Base-by-base conservation (phyloP, 257 asterid species). In the Verbena officinalis region DNA sequence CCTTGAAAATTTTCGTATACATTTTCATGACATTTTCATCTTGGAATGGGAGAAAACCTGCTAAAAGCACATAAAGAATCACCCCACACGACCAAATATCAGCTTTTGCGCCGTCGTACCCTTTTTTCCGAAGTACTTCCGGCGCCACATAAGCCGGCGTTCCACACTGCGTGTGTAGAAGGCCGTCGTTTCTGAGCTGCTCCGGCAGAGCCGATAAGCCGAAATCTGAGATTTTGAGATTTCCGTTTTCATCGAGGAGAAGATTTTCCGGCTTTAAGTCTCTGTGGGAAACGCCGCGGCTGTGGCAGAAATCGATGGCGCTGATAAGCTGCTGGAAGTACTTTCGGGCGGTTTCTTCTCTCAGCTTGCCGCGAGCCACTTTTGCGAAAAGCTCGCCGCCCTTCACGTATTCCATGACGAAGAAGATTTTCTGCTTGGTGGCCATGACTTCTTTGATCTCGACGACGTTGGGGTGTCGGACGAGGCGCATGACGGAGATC, bases 31-130 rank as follows among this genome's bases (percentile, higher is more conserved):
- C 20, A 60, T 90, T 90, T 14, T 79, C 94, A n/a, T 83, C 83
- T 53, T 75, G 86, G 27, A 90, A 90, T 1, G 97, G 97, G 34
- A 90, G 71, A 65, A 68, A 90, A 0, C 97, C 97, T 4, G 89
- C 94, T 3, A 90, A 72, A 3, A 90, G 71, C 20, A 77, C 97
- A 53, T 90, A 90, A 4, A 90, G 72, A 39, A 90, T 78, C 21
- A 90, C 94, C 7, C 97, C 97, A 64, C 97, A 90, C 0, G 97
- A 90, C 97, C 97, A 90, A n/a, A 90, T 78, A 68, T 90, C 97
- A 1, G 94, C 80, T 64, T 73, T 83, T 0, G 88, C 85, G 8
- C 97, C 97, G 62, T 85, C 95, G 46, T 90, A 90, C 2, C 97
- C 97, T 68, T 78, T 85, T 50, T 77, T 80, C 59, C 94, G 61